Conservation (phyloP, 2,329 filamentous ascomycete genomes). For the Coniochaeta ligniaria region DNA sequence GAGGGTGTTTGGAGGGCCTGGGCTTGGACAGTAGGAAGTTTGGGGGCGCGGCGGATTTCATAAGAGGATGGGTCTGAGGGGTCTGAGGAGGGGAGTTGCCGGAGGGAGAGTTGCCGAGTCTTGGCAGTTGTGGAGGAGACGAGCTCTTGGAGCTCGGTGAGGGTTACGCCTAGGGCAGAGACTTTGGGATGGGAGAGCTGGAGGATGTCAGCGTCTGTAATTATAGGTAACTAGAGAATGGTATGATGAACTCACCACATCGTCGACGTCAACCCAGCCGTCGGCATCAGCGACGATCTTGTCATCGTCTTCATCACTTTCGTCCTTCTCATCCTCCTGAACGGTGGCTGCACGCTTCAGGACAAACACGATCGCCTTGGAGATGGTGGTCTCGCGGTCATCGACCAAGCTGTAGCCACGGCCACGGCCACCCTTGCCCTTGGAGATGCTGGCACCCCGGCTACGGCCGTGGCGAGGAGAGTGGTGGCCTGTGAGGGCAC, state of each 20-base stretch:
- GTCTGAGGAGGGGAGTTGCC: slow-evolving; percentile 16
- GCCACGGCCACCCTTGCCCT: slow-evolving; percentile 25
- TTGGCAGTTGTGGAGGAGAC: slow-evolving; percentile 21
- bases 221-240: not conserved
- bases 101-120: slow-evolving; percentile 24
- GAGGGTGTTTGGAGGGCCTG: slow-evolving; percentile 14
- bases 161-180: slow-evolving; percentile 23
- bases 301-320: slow-evolving; percentile 12
- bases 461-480: slow-evolving; percentile 29
- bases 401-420: slow-evolving; percentile 33
- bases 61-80: slow-evolving; percentile 21
- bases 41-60: slow-evolving; percentile 24
- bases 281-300: slow-evolving; percentile 27
- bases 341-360: slow-evolving; percentile 27
- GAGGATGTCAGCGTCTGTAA: not conserved
- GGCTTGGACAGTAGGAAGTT: slow-evolving; percentile 12
- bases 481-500: slow-evolving; percentile 23
- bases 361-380: slow-evolving; percentile 33
- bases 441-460: slow-evolving; percentile 26
- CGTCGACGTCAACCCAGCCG: slow-evolving; percentile 31
- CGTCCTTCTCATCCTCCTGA: slow-evolving; percentile 24
- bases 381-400: slow-evolving; percentile 29
- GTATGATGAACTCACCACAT: slow-evolving; percentile 25
- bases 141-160: slow-evolving; percentile 27
- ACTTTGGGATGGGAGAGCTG: slow-evolving; percentile 29